Evolutionary conservation across 345 rosid species (phyloP), one percentile per base, ranked within the genome.

Genomic region (Euphorbia tirucalli): DNA sequence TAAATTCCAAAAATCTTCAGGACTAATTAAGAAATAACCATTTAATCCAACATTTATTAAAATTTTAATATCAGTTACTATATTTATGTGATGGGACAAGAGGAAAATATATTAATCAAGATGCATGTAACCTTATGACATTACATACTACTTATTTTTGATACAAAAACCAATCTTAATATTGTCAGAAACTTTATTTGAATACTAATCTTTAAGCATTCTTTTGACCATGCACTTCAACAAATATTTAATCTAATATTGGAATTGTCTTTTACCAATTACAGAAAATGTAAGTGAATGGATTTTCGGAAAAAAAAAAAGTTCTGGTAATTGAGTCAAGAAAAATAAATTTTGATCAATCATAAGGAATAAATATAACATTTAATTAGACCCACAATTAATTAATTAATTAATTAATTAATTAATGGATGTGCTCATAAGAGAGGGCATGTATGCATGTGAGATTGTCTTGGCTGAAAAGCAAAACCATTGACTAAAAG

Each of bases 31-130:
- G n/a, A n/a, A n/a, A n/a, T n/a, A n/a, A n/a, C n/a, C n/a, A n/a
- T n/a, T n/a, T n/a, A n/a, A n/a, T n/a, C n/a, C n/a, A n/a, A n/a
- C n/a, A n/a, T n/a, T n/a, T n/a, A n/a, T n/a, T n/a, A n/a, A n/a
- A n/a, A n/a, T n/a, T 50, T 19, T 52, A 19, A 19, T 21, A 16
- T 16, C 19, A 52, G 19, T 18, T 25, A 54, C 11, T 19, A 64
- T 73, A 80, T 76, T 43, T 64, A 31, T 65, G 30, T 49, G 81
- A 79, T 67, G 46, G 48, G 77, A 75, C 80, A 60, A 67, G 60
- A 65, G 61, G 71, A 65, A 32, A 19, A 37, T 58, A 37, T 73
- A 65, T 28, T 19, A n/a, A 48, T 48, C n/a, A 52, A 50, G n/a
- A n/a, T n/a, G n/a, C n/a, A n/a, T n/a, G n/a, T n/a, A n/a, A n/a